Base-by-base conservation (phyloP, 1,284 basidiomycete genomes). In the Cutaneotrichosporon spelunceum region DNA sequence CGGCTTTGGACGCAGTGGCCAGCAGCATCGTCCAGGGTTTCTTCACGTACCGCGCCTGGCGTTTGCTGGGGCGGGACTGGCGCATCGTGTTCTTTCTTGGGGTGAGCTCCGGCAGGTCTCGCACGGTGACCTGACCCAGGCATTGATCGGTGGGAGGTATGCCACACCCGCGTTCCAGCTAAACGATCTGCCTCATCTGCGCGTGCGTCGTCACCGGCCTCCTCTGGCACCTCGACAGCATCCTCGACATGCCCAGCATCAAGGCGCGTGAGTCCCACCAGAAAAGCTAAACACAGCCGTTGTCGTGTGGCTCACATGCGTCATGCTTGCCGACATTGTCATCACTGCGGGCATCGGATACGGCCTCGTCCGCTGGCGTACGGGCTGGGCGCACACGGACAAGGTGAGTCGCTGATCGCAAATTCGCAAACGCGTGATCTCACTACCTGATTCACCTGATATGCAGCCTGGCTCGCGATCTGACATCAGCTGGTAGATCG, bases 351-450 rank as follows among this genome's bases (percentile, higher is more conserved):
- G 53, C 21, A 68, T 71, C 61, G 39, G 70, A 13, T 64, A 55
- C 26, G 69, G 68, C 49, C 64, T 72, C 23, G n/a, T 62, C 33
- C 50, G 57, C 9, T 65, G 60, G 23, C 64, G 62, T 36, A 70
- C 71, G 1, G 71, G 71, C n/a, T 72, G 71, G 71, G 54, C 61
- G 3, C 67, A 69, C 52, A 72, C 66, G 33, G 71, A 72, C 59
- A 61, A 60, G 53, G 50, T 49, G 16, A 36, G 58, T 19, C 13
- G 27, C 19, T 34, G 16, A 5, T 42, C 19, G n/a, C 39, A 4
- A 16, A 34, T 26, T 54, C n/a, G n/a, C n/a, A n/a, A n/a, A 30
- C 2, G 16, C 2, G 14, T 39, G 21, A 13, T 36, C 34, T 24
- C 3, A 39, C n/a, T n/a, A n/a, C n/a, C n/a, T n/a, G n/a, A n/a